Base-by-base conservation (phyloP, 2,329 filamentous ascomycete species). In the Cordyceps fumosorosea region DNA sequence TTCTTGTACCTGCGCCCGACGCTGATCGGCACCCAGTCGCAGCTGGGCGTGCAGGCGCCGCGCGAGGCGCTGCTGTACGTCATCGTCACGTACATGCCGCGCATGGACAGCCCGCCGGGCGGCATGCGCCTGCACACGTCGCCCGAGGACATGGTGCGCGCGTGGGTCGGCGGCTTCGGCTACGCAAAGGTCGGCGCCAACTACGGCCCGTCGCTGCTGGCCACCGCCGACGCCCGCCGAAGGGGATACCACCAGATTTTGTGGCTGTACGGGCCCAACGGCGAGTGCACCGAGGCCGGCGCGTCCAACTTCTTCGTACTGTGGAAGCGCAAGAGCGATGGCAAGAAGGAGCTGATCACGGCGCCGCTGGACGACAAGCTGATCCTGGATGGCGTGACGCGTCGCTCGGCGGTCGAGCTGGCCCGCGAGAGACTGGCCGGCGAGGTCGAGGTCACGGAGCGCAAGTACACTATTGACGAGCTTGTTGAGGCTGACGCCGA, bases 171-270 rank as follows among this genome's bases (percentile, higher is more conserved):
- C 64, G 93, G 93, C 11, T 96, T 96, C 73, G 93, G 93, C 0
- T 93, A 89, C 71, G 91, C 92, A 64, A 97, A 97, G 77, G 84
- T 97, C 40, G 93, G 93, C 60, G 93, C 93, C 64, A 97, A 96
- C 80, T 97, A 96, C 74, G 93, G 93, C 0, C 93, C 93, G 20
- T 88, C 85, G 22, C 81, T 97, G 60, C 81, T 91, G 60, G 90
- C 91, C 3, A 92, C 92, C 55, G 82, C 82, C 20, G 89, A 93
- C 74, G 93, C 93, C 3, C 79, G 86, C 62, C 78, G 78, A 12
- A 77, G 84, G 47, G 93, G 93, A 0, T 97, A 86, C 76, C 85
- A 93, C 71, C 93, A 97, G 81, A 89, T 97, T 62, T 83, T 97
- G n/a, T 97, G 93, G 93, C 82, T 97, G 56, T 95, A 96, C 70